These are phyloP conservation scores for Zalerion maritima DNA, from an alignment of 495 filamentous ascomycete genomes.

Conservation along the genomic window DNA sequence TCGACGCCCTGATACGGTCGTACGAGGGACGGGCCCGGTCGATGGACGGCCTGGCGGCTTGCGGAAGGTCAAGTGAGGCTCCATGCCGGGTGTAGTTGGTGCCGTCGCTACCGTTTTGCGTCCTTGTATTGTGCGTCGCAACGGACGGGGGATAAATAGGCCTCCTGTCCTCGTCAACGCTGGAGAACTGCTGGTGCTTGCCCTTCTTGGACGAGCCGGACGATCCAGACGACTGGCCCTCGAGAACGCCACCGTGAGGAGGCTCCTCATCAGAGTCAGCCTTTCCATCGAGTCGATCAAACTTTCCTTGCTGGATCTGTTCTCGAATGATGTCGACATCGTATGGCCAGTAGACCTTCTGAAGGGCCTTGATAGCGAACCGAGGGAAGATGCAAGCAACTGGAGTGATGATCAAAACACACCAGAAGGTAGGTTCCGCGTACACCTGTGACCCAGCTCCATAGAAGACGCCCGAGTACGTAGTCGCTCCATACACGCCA, in stretches of 20 bases:
- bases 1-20: conserved; percentile 58
- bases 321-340: conserved; percentile 96
- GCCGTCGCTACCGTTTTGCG: conserved; percentile 84
- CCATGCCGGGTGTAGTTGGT: conserved; percentile 75
- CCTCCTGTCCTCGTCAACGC: conserved; percentile 64
- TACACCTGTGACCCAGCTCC: conserved; percentile 65
- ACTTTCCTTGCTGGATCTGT: conserved; percentile 68
- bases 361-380: conserved; percentile 67
- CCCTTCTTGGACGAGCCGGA: conserved; percentile 39
- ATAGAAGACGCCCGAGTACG: conserved; percentile 56
- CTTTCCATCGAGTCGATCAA: conserved; percentile 51
- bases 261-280: conserved; percentile 5
- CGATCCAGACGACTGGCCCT: conserved; percentile 25
- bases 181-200: conserved; percentile 42
- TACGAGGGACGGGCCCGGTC: conserved; percentile 61
- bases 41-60: conserved; percentile 39
- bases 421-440: conserved; percentile 73
- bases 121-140: conserved; percentile 66
- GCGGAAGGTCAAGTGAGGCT: conserved; percentile 26
- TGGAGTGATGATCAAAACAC: conserved; percentile 56
- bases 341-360: conserved; percentile 83
- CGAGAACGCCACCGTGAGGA: conserved; percentile 5
- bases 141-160: conserved; percentile 87
- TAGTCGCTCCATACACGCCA: conserved; percentile 67
- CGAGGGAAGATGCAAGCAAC: conserved; percentile 72